Evolutionary conservation across 352 stramenopile species (phyloP).

Genomic region (Globisporangium acanthophoron): DNA sequence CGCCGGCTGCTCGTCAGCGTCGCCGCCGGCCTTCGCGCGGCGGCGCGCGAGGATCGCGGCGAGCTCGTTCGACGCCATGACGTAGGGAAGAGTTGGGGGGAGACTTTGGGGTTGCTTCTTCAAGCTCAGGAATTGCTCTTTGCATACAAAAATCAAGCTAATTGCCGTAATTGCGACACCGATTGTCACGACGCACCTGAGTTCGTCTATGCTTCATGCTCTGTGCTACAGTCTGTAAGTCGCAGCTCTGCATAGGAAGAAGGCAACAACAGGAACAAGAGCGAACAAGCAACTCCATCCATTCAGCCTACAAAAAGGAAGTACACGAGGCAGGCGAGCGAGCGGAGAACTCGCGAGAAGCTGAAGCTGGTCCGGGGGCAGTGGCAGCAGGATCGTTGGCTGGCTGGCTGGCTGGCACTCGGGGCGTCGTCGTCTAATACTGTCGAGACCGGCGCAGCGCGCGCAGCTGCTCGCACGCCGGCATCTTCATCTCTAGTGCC

Average conservation of each 20-base stretch:
- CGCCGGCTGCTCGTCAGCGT: constrained; percentile 17
- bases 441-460: constrained; percentile 55
- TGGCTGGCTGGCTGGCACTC: too few species aligned
- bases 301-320: constrained; percentile 2
- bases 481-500: constrained; percentile 81
- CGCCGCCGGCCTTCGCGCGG: constrained; percentile 60
- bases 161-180: too few species aligned
- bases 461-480: constrained; percentile 76
- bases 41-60: constrained; percentile 75
- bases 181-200: too few species aligned
- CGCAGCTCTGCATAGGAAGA: too few species aligned
- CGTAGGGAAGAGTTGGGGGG: background rate
- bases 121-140: background rate
- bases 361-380: too few species aligned
- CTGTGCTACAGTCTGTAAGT: too few species aligned
- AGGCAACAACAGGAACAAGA: too few species aligned
- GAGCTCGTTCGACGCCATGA: constrained; percentile 79
- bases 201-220: too few species aligned
- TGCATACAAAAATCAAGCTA: too few species aligned
- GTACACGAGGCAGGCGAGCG: background rate
- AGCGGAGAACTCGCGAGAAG: background rate
- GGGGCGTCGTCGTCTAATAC: constrained; percentile 21
- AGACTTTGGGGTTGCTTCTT: background rate
- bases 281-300: background rate
- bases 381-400: too few species aligned